Base-by-base conservation (phyloP, 768 basidiomycete species). In the Leccinum obscurum region DNA sequence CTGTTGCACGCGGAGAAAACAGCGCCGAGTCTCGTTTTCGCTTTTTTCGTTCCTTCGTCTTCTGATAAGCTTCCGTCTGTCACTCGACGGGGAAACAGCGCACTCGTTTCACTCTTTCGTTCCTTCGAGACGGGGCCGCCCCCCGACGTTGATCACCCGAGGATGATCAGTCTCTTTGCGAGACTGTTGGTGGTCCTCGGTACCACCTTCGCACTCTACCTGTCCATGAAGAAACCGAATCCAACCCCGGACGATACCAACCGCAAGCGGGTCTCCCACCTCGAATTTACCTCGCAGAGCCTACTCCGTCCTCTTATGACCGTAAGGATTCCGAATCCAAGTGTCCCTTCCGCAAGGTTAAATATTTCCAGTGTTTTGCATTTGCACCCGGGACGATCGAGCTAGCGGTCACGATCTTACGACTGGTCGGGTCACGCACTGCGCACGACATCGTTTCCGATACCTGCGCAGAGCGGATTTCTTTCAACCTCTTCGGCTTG, bases 401-500 rank as follows among this genome's bases (percentile, higher is more conserved):
- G 6, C 15, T 56, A 6, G 8, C 24, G 1, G 49, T 49, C 5
- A 37, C 22, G 2, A 9, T 52, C 3, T 10, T 51, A 14, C 61
- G 41, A 14, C 26, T 52, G 1, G n/a, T 28, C n/a, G 50, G 34
- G 17, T 55, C 57, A 2, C 39, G 46, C 8, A 20, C 39, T 15
- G 3, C 6, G 6, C 59, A 52, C 26, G 44, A 57, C 49, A 14
- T 59, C 11, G 35, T 52, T 22, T 52, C 54, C 1, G 54, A 24
- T 7, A 57, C 61, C 2, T 64, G 64, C 24, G 50, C 56, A 0
- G 61, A 59, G 22, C 58, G 53, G 17, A 57, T 64, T 10, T 56
- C 63, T 5, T 56, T 62, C 24, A 10, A 39, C 30, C 22, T 3
- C 3, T 28, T 62, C 11, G 63, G 44, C 7, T 57, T 59, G 6